Evolutionary conservation across 306 rosid genomes (phyloP), one percentile per base, ranked within the genome.

Genomic region (Lathyrus aphaca): DNA sequence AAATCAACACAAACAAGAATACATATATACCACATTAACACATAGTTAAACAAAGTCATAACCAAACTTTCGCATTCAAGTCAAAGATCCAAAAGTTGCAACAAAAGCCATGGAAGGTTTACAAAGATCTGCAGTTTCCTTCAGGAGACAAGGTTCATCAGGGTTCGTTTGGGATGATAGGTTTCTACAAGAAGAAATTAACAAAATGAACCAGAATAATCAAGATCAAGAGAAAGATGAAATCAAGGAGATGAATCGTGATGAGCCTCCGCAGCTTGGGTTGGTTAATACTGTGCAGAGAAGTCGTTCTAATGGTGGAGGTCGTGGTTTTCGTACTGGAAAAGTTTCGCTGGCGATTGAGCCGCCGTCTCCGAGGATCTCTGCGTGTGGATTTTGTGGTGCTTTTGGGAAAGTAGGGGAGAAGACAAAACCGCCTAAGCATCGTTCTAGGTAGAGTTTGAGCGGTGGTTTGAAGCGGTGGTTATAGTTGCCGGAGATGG

Each of bases 91-190:
- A 40, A 39, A 62, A 32, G 8, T 25, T 25, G 35, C 10, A 15
- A 2, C 9, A 61, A 8, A 13, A 5, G 45, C 40, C 32, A 91
- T 91, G 97, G 91, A 84, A 56, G 97, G 91, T 42, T 60, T 91
- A 72, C 97, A 91, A 72, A 91, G 97, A 89, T 91, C 97, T 71
- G 86, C 79, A 8, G 79, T 82, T 14, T 91, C 96, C 2, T 91
- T 91, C 74, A 69, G 96, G 56, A 81, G 97, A 7, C 96, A 91
- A 69, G 97, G 97, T 55, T 91, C 97, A 5, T 91, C 97, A 2
- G 97, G 97, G 3, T 73, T 80, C 14, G 88, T 91, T 18, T 91
- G 91, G 88, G 96, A 91, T 10, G 89, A 91, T 23, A 81, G 14
- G 30, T 66, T 83, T 53, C 4, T 87, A 16, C 46, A 86, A 1